A percentile compares a stretch with the other conserved stretches of the same genome.
Evolutionary conservation across 306 rosid genomes (phyloP).

Genomic region (Fragaria nilgerrensis): DNA sequence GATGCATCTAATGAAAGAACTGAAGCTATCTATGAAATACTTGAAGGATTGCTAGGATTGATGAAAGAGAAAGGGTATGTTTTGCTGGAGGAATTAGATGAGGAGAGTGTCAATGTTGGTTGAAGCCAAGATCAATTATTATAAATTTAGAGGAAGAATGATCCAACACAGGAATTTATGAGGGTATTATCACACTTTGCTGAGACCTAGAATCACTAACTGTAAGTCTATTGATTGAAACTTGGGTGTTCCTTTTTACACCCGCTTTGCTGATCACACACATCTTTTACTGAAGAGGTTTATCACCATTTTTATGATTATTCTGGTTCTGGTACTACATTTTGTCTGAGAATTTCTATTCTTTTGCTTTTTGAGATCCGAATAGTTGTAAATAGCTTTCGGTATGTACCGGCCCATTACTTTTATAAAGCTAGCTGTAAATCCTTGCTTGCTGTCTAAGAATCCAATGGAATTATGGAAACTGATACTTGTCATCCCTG

Average conservation of each 20-base stretch:
- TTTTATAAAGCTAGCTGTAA: constrained; percentile 37
- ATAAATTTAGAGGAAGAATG: neutral
- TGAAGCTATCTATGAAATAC: constrained; percentile 47
- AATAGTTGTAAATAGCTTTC: constrained; percentile 2
- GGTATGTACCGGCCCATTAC: constrained; percentile 25
- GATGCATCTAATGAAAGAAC: constrained; percentile 50
- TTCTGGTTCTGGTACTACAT: constrained; percentile 2
- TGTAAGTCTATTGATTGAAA: neutral
- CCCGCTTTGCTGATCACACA: neutral
- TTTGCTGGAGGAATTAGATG: constrained; percentile 47
- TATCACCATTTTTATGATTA: neutral
- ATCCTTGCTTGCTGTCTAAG: constrained; percentile 28
- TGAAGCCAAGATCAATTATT: constrained; percentile 24
- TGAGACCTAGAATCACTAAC: neutral
- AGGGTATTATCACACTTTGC: neutral
- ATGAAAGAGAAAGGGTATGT: constrained; percentile 54
- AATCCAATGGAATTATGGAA: constrained; percentile 21
- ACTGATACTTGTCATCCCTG: constrained; percentile 24
- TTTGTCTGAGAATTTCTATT: constrained; percentile 22
- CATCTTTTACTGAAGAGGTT: neutral
- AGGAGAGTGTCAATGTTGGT: constrained; percentile 27
- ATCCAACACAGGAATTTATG: constrained; percentile 1
- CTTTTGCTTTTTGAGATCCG: neutral
- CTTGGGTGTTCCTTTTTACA: neutral
- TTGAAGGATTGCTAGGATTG: constrained; percentile 56